Conservation (phyloP, 768 basidiomycete genomes). For the Hygrocybe punicea region DNA sequence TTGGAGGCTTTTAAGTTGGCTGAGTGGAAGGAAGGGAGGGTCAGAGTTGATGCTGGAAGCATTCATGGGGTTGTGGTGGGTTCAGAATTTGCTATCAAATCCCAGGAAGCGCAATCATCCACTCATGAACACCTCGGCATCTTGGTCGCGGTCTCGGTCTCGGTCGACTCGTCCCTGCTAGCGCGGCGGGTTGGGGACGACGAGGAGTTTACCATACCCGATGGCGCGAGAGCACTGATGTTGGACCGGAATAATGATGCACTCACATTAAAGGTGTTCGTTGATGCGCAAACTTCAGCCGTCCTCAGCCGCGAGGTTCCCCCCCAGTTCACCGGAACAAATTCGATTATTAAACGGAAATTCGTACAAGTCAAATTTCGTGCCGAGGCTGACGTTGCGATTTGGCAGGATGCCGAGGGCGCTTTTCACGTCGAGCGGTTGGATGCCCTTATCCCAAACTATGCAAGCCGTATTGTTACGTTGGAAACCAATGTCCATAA, state of each 20-base stretch:
- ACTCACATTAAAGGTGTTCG: not conserved
- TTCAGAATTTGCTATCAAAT: constrained; percentile 1
- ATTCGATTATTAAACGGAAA: not conserved
- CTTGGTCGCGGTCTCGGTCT: not conserved
- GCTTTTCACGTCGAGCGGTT: constrained; percentile 3
- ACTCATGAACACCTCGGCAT: not conserved
- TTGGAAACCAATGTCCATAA: not conserved
- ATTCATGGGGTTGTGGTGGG: constrained; percentile 4
- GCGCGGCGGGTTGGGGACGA: not conserved
- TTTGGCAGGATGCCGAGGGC: not conserved
- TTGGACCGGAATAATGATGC: too few species aligned
- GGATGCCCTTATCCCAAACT: not conserved
- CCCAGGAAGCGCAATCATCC: not conserved
- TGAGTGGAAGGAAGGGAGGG: not conserved
- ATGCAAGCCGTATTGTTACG: not conserved
- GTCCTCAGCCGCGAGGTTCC: not conserved
- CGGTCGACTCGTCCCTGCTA: not conserved
- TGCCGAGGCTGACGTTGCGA: not conserved
- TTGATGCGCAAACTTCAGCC: not conserved
- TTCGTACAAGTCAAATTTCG: not conserved
- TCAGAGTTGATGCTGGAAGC: constrained; percentile 1
- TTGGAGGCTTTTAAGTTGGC: not conserved
- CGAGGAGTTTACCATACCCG: not conserved
- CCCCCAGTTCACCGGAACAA: not conserved
- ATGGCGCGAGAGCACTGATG: not conserved